A percentile compares a stretch with the other conserved stretches of the same genome.
Conservation (phyloP, 1,139 yeast genomes). For the Yamadazyma dendronema region DNA sequence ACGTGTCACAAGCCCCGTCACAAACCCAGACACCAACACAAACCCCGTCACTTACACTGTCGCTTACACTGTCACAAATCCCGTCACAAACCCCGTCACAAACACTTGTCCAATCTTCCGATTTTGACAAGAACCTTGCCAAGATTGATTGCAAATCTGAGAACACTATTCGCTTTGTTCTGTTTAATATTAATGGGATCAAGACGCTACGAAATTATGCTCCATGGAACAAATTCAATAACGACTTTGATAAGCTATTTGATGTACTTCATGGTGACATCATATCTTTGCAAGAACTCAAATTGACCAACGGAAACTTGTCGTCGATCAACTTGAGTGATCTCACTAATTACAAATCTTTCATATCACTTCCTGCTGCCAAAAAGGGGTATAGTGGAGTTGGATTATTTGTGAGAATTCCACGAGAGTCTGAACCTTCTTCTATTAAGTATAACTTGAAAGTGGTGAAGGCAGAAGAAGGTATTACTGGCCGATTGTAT, state of each 20-base stretch:
- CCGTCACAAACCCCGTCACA: too few relatives aligned
- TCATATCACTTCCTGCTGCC: slow-evolving; percentile 61
- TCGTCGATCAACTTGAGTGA: slow-evolving; percentile 48
- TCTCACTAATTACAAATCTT: slow-evolving; percentile 58
- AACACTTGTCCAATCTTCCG: too few relatives aligned
- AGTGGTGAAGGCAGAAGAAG: slow-evolving; percentile 82
- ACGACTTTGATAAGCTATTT: slow-evolving; percentile 51
- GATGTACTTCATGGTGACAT: slow-evolving; percentile 65
- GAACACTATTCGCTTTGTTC: slow-evolving; percentile 43
- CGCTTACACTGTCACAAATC: too few relatives aligned
- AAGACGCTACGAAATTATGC: slow-evolving; percentile 76
- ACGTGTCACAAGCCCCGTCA: too few relatives aligned
- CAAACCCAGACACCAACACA: too few relatives aligned
- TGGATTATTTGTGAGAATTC: slow-evolving; percentile 70
- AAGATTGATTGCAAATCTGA: slow-evolving; percentile 8
- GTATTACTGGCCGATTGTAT: slow-evolving; percentile 69
- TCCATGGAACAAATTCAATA: slow-evolving; percentile 67
- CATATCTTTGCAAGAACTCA: slow-evolving; percentile 81
- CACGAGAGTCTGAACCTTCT: slow-evolving; percentile 37
- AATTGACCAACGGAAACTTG: slow-evolving; percentile 55
- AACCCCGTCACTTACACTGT: too few relatives aligned
- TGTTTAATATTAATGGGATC: slow-evolving; percentile 86
- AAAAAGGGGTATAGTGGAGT: slow-evolving; percentile 92
- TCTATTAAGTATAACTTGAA: slow-evolving; percentile 36
- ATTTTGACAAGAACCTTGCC: background rate